Conservation (phyloP, 805 yeast species). For the Candida berthetii region DNA sequence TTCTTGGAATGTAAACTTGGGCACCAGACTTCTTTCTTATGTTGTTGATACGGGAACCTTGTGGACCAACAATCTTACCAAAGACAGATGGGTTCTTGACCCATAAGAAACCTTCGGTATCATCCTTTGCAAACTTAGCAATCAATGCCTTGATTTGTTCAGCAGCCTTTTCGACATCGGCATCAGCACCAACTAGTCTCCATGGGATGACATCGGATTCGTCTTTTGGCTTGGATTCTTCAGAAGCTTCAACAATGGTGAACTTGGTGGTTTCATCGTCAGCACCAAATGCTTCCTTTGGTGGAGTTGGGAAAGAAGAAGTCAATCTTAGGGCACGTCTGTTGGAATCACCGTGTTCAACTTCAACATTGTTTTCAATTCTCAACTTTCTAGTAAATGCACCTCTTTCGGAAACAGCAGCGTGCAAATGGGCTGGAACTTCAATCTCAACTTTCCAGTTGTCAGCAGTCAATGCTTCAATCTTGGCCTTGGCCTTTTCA, state of each 20-base stretch:
- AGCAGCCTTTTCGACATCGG: constrained; percentile 45
- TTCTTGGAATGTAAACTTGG: constrained; percentile 59
- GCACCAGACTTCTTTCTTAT: constrained; percentile 56
- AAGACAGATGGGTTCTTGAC: constrained; percentile 43
- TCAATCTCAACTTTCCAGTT: constrained; percentile 43
- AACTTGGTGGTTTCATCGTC: constrained; percentile 35
- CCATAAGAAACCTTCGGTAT: constrained; percentile 57
- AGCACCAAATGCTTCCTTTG: constrained; percentile 37
- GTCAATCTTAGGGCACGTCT: constrained; percentile 46
- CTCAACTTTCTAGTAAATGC: constrained; percentile 50
- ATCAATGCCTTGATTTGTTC: constrained; percentile 43
- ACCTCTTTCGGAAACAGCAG: constrained; percentile 63
- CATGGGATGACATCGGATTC: constrained; percentile 46
- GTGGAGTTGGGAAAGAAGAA: constrained; percentile 38
- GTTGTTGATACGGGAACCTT: constrained; percentile 59
- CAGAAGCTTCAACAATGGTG: constrained; percentile 33
- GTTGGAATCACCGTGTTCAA: constrained; percentile 48
- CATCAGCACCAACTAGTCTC: constrained; percentile 55
- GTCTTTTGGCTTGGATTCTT: constrained; percentile 12
- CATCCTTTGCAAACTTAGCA: constrained; percentile 37
- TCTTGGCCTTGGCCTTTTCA: constrained; percentile 54
- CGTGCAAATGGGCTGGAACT: constrained; percentile 53
- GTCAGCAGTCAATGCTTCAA: constrained; percentile 56
- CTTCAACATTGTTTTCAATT: constrained; percentile 46
- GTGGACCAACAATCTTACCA: constrained; percentile 68